Conservation (phyloP, 1,284 basidiomycete genomes). For the Trametes pubescens region DNA sequence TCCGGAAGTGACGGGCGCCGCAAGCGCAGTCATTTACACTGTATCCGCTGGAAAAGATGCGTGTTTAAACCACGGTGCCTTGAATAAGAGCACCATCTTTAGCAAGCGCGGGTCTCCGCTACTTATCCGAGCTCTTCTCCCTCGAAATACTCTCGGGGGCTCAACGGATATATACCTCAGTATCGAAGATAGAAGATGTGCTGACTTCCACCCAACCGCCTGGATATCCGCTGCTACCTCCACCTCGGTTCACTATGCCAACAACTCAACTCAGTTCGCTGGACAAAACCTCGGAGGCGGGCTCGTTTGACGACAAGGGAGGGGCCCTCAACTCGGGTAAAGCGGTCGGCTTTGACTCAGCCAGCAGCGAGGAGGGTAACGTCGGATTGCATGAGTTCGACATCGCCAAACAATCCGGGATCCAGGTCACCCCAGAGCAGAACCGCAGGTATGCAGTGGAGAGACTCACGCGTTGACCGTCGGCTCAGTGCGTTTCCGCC, state of each 20-base stretch:
- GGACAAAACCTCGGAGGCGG: conserved; percentile 18
- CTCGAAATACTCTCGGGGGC: background rate
- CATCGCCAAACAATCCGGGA: conserved; percentile 27
- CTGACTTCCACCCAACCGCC: background rate
- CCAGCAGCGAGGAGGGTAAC: conserved; percentile 26
- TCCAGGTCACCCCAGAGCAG: conserved; percentile 27
- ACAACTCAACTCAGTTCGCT: conserved; percentile 3
- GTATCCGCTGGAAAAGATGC: conserved; percentile 12
- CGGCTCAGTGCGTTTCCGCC: background rate
- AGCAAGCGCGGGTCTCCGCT: conserved; percentile 6
- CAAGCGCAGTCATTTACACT: conserved; percentile 2
- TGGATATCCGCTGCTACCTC: background rate
- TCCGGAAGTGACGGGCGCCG: background rate
- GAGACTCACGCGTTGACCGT: no score
- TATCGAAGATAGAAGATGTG: no score
- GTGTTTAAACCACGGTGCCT: conserved; percentile 20
- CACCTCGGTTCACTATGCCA: conserved; percentile 5
- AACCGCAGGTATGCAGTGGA: conserved; percentile 18
- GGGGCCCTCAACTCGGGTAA: conserved; percentile 13
- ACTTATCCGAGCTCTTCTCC: background rate
- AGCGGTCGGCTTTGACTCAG: background rate
- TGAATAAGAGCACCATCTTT: conserved; percentile 24
- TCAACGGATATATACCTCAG: background rate
- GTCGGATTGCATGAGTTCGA: conserved; percentile 32
- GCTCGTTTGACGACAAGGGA: conserved; percentile 14